A percentile compares a stretch with the other conserved stretches of the same genome.
Conservation (phyloP, 2,329 filamentous ascomycete genomes). For the Emergomyces africanus region DNA sequence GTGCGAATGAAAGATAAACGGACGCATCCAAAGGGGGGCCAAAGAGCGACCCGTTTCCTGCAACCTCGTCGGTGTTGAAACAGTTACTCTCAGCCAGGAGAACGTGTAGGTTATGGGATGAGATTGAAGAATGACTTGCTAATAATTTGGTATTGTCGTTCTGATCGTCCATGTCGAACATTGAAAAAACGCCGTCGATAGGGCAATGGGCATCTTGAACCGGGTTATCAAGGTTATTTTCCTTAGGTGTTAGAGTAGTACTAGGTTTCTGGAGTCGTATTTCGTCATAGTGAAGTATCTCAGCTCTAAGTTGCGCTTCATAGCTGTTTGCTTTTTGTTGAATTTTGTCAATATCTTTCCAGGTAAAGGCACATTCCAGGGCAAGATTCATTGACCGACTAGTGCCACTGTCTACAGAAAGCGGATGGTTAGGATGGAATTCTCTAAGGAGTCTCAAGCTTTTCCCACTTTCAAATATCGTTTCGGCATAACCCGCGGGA, state of each 20-base stretch:
- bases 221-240: background rate
- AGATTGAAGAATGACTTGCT: constrained; percentile 9
- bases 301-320: constrained; percentile 23
- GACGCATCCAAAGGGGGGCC: constrained; percentile 39
- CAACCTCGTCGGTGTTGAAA: constrained; percentile 9
- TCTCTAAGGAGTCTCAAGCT: constrained; percentile 60
- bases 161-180: constrained; percentile 25
- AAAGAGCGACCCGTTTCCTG: constrained; percentile 14
- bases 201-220: background rate
- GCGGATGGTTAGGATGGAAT: constrained; percentile 58
- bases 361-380: constrained; percentile 58
- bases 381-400: constrained; percentile 39
- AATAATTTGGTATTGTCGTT: constrained; percentile 5
- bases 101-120: constrained; percentile 18
- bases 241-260: background rate
- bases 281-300: constrained; percentile 27
- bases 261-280: background rate
- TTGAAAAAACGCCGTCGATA: constrained; percentile 18
- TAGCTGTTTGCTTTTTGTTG: constrained; percentile 44
- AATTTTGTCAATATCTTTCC: constrained; percentile 54
- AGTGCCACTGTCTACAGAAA: constrained; percentile 43
- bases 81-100: constrained; percentile 17
- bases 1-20: constrained; percentile 57
- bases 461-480: constrained; percentile 67
- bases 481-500: constrained; percentile 52